phyloP scores from a whole-genome alignment of 2,329 filamentous ascomycete genomes.

The Juglanconis sp. region DNA sequence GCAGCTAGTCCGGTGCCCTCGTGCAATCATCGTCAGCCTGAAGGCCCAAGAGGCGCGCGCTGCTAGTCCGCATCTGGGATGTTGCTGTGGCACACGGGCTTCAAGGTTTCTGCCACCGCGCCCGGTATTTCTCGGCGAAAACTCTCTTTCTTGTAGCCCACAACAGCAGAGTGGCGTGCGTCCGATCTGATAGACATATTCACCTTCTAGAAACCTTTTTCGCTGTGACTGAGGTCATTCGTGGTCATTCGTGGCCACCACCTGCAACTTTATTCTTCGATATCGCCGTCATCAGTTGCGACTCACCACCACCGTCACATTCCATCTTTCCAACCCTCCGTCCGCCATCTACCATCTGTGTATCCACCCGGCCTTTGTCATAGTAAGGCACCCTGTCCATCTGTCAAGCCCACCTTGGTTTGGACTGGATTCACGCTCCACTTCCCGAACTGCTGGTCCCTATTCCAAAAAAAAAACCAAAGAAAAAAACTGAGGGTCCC shows the following conservation, averaged over 20 bases:
- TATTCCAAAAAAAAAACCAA: not conserved
- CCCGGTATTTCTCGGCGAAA: not conserved
- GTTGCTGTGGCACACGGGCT: not conserved
- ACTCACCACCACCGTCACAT: not conserved
- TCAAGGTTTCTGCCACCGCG: not conserved
- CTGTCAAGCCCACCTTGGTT: not conserved
- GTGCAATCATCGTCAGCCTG: not conserved
- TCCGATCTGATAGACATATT: not conserved
- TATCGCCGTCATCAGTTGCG: not conserved
- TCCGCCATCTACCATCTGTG: not conserved
- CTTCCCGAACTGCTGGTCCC: slow-evolving; percentile 15
- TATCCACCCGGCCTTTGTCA: not conserved
- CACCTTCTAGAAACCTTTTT: not conserved
- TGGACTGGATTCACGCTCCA: slow-evolving; percentile 4
- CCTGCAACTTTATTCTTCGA: not conserved
- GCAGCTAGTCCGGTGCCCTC: not conserved
- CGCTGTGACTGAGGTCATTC: not conserved
- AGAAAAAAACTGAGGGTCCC: slow-evolving; percentile 6
- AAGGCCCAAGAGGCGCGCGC: not conserved
- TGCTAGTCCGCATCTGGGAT: slow-evolving; percentile 3
- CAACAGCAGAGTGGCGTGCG: not conserved
- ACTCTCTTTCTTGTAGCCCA: not conserved
- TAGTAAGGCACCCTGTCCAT: not conserved
- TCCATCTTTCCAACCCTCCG: not conserved
- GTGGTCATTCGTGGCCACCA: not conserved